Conservation (phyloP, 495 filamentous ascomycete species). For the Cercophora newfieldiana region DNA sequence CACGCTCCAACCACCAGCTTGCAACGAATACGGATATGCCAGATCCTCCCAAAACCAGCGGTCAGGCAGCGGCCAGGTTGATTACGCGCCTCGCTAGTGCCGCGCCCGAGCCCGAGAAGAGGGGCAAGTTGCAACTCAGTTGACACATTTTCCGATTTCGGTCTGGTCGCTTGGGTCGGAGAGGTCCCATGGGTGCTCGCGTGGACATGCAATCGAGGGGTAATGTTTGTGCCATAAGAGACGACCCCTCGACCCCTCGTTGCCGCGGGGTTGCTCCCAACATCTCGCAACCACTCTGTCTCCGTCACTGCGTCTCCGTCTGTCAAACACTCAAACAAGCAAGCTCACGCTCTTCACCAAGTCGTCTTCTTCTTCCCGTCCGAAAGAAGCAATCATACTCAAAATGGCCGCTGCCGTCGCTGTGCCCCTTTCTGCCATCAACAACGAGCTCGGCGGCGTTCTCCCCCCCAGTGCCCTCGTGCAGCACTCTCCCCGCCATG, state of each 20-base stretch:
- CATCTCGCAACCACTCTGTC: neutral
- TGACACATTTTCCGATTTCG: conserved; percentile 15
- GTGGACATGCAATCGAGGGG: neutral
- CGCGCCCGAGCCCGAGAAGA: conserved; percentile 14
- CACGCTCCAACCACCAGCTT: neutral
- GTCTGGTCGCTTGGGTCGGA: neutral
- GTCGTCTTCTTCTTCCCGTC: neutral
- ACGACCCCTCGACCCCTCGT: neutral
- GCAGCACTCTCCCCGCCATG: conserved; percentile 45
- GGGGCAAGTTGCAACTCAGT: conserved; percentile 2
- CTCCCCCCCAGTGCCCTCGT: conserved; percentile 45
- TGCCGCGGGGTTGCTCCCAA: neutral
- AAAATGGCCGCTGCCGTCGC: conserved; percentile 40
- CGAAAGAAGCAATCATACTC: conserved; percentile 11
- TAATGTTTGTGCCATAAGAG: neutral
- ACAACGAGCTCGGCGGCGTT: conserved; percentile 40
- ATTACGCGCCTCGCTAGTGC: conserved; percentile 15
- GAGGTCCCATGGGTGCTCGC: neutral
- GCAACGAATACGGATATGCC: conserved; percentile 12
- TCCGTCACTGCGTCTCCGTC: neutral
- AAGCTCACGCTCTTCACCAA: neutral
- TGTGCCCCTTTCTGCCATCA: conserved; percentile 35
- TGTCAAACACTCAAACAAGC: neutral
- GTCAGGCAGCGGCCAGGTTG: conserved; percentile 12
- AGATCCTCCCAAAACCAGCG: conserved; percentile 13